Conservation (phyloP, 2,329 filamentous ascomycete species). For the Leptosphaerulina australis region DNA sequence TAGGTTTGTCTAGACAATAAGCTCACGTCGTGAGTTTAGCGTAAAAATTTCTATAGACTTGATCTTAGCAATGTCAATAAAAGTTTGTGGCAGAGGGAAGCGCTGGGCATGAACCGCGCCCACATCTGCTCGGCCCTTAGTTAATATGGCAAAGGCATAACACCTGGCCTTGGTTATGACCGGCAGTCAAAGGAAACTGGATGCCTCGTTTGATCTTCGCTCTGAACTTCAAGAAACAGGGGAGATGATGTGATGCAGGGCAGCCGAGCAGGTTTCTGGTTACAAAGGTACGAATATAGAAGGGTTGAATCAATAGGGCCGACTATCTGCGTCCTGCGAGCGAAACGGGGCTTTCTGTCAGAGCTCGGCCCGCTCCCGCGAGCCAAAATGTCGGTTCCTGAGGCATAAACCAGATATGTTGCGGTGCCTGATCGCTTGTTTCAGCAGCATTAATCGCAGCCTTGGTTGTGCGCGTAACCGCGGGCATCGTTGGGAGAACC, state of each 20-base stretch:
- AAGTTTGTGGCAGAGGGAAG: constrained; percentile 1
- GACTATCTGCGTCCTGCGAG: constrained; percentile 12
- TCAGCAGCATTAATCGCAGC: background rate
- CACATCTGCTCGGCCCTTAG: constrained; percentile 4
- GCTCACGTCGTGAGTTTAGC: background rate
- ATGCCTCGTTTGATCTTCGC: constrained; percentile 2
- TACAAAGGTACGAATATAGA: background rate
- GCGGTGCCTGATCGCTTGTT: background rate
- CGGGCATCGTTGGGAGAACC: background rate
- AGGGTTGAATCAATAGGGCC: constrained; percentile 8
- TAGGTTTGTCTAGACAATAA: constrained; percentile 1
- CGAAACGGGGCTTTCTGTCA: constrained; percentile 18
- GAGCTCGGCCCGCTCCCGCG: constrained; percentile 20
- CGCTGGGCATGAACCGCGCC: background rate
- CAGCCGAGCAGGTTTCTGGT: background rate
- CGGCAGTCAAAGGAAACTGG: background rate
- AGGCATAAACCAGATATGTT: constrained; percentile 13
- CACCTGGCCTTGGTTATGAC: background rate
- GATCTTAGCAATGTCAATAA: background rate
- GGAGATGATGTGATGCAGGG: background rate
- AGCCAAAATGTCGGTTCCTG: constrained; percentile 18
- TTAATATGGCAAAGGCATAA: background rate
- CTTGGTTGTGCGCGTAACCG: background rate
- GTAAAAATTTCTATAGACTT: background rate
- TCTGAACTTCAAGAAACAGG: background rate